Evolutionary conservation across 306 rosid species (phyloP), one percentile per base, ranked within the genome.

Genomic region (Lupinus albus): DNA sequence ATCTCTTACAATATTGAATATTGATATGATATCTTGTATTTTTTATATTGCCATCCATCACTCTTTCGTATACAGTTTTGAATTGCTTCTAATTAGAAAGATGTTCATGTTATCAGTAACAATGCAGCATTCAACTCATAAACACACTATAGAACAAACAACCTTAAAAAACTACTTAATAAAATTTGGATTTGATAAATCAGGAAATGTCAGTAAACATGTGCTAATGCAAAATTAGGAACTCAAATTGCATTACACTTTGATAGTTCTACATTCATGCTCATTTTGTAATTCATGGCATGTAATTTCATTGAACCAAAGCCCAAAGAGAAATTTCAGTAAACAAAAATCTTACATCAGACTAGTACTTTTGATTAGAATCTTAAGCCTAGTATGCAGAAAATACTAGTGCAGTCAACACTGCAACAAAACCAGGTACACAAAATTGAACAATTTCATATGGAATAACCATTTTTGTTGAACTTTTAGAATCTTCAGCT

Each of bases 401-500:
- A 61, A 76, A 46, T 48, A 54, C 54, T 12, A 65, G 67, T 28
- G 78, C 64, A 51, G 33, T 46, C 69, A 77, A 60, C 10, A 77
- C 7, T 52, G 69, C 55, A 71, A 61, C 74, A 36, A 76, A 50
- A 20, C 72, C 84, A 55, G 60, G 46, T 11, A 15, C 55, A 3
- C 61, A 62, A 47, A 61, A 63, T 15, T 30, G 60, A 21, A 25
- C 47, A 39, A 32, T 50, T 51, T 75, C 76, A 50, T 35, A 6
- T 2, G 84, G 73, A 48, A 77, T 68, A 50, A 58, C 73, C 54
- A 54, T 61, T 15, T 64, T 54, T 66, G 68, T 4, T 32, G 81
- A 57, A 54, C 75, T 54, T n/a, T 42, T 2, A 14, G 62, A 10
- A 2, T 2, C 39, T 52, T 44, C 14, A 1, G 32, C 2, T 1